Conservation (phyloP, 2,329 filamentous ascomycete genomes). For the Pseudocercospora fijiensis region DNA sequence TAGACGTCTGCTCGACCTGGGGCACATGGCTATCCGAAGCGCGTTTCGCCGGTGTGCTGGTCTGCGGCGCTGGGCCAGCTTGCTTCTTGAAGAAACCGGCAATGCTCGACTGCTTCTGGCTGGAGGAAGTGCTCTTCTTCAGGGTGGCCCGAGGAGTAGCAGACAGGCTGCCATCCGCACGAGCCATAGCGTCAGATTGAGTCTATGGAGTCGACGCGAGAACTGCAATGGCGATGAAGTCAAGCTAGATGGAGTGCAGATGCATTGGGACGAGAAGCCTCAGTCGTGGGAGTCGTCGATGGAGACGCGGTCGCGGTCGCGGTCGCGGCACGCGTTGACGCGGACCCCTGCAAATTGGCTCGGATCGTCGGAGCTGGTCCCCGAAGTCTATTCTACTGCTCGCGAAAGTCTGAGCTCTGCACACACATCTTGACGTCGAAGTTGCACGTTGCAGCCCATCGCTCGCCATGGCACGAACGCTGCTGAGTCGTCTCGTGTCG, state of each 20-base stretch:
- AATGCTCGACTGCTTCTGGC: constrained; percentile 64
- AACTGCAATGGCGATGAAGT: not conserved
- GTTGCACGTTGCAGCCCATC: not conserved
- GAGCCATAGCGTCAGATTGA: constrained; percentile 16
- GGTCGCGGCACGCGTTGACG: not conserved
- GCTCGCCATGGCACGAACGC: constrained; percentile 9
- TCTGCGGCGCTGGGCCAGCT: constrained; percentile 41
- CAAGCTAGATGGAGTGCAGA: constrained; percentile 1
- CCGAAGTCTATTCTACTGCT: not conserved
- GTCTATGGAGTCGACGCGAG: not conserved
- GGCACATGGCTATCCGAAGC: constrained; percentile 27
- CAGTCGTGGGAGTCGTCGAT: not conserved
- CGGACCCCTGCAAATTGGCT: not conserved
- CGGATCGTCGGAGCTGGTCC: not conserved
- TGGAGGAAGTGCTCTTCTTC: constrained; percentile 45
- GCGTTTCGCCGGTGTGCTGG: constrained; percentile 42
- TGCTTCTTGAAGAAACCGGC: constrained; percentile 73
- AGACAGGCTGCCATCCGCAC: constrained; percentile 10
- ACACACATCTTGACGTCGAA: not conserved
- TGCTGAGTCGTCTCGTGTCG: constrained; percentile 2
- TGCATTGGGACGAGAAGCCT: constrained; percentile 19
- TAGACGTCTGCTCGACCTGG: constrained; percentile 17
- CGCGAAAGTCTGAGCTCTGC: not conserved
- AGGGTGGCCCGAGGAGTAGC: constrained; percentile 31
- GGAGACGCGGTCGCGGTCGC: not conserved